A percentile compares a stretch with the other conserved stretches of the same genome.
phyloP scores from a whole-genome alignment of 768 basidiomycete species.

The Boletus vermiculosoides region DNA sequence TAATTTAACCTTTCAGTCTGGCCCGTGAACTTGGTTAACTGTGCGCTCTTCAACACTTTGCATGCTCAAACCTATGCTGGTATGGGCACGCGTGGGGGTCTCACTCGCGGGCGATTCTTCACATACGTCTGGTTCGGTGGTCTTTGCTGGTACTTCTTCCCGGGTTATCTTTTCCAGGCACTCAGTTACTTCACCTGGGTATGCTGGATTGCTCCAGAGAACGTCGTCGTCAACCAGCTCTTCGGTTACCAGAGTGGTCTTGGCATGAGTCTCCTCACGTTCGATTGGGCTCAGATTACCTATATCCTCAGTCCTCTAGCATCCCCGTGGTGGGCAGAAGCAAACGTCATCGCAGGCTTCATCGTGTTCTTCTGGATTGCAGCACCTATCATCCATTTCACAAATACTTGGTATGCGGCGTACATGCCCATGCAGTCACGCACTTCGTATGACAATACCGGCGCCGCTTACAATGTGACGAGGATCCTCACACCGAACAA shows the following conservation, averaged over 20 bases:
- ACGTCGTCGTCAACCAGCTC: constrained; percentile 68
- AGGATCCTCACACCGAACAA: constrained; percentile 35
- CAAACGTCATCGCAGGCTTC: constrained; percentile 40
- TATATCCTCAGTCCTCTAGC: constrained; percentile 45
- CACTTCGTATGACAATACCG: constrained; percentile 44
- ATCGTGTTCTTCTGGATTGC: constrained; percentile 35
- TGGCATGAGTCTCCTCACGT: constrained; percentile 74
- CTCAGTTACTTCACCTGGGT: constrained; percentile 61
- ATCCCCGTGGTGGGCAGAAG: constrained; percentile 38
- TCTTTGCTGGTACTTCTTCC: constrained; percentile 55
- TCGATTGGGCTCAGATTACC: constrained; percentile 80
- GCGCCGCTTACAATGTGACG: constrained; percentile 40
- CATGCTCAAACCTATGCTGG: constrained; percentile 56
- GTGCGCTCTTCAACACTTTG: constrained; percentile 73
- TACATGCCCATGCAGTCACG: constrained; percentile 42
- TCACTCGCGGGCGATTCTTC: constrained; percentile 56
- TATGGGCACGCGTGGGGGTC: constrained; percentile 42
- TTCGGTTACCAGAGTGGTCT: constrained; percentile 60
- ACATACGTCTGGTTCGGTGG: constrained; percentile 41
- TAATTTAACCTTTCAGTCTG: constrained; percentile 51
- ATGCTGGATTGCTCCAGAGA: constrained; percentile 70
- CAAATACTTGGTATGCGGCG: constrained; percentile 38
- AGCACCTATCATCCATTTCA: constrained; percentile 30
- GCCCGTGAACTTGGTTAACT: constrained; percentile 69
- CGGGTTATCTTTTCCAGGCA: constrained; percentile 71